Evolutionary conservation across 2,329 filamentous ascomycete genomes (phyloP).

Genomic region (Rhynchosporium graminicola): DNA sequence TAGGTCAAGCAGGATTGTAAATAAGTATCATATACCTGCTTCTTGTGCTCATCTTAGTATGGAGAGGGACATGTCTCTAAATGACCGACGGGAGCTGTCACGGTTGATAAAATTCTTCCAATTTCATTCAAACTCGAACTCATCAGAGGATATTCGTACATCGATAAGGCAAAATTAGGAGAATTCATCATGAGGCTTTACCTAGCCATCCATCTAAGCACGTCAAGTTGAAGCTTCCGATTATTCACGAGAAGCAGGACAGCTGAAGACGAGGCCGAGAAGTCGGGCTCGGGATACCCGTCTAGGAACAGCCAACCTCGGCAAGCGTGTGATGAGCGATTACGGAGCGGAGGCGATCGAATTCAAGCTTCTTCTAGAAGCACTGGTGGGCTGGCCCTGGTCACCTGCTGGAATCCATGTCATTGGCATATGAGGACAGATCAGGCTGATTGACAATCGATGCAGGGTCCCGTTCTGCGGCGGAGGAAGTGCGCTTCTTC

Average conservation of each 20-base stretch:
- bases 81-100: too few species aligned
- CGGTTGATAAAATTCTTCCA: too few species aligned
- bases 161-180: too few species aligned
- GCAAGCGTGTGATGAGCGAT: background rate
- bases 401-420: background rate
- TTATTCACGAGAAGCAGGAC: too few species aligned
- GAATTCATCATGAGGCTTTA: too few species aligned
- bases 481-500: slow-evolving; percentile 2
- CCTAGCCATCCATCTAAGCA: too few species aligned
- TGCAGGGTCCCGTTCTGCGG: slow-evolving; percentile 1
- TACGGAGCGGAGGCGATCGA: background rate
- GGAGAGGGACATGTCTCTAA: too few species aligned
- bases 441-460: background rate
- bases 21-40: too few species aligned
- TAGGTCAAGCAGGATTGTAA: too few species aligned
- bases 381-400: too few species aligned
- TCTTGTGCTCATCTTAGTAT: too few species aligned
- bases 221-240: too few species aligned
- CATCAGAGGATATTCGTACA: background rate
- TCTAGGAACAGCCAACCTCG: background rate
- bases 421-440: background rate
- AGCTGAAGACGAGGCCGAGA: background rate
- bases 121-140: background rate
- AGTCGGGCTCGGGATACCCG: slow-evolving; percentile 4
- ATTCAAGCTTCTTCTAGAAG: slow-evolving; percentile 13